Base-by-base conservation (phyloP, 768 basidiomycete genomes). In the Clathrus columnatus region DNA sequence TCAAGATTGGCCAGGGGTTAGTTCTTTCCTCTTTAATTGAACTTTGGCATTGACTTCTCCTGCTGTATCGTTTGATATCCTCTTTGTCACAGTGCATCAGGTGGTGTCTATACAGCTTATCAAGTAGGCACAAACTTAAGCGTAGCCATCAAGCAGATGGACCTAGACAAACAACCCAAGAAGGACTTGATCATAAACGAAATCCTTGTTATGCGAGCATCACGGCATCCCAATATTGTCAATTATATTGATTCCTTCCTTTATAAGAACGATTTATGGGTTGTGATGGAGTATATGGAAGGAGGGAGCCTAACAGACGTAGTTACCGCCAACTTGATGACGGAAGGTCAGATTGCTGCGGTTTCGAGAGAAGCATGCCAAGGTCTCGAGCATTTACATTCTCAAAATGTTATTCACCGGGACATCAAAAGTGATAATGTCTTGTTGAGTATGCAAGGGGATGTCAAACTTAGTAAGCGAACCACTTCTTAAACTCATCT, bases 221-320 rank as follows among this genome's bases (percentile, higher is more conserved):
- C 89, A 17, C 80, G 90, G 30, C 94, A 97, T 68, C 92, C 93
- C n/a, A 99, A 99, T 67, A 97, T 98, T 62, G 95, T 99, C 74
- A 97, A 99, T 69, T 99, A 92, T 72, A 97, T 97, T 65, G 96
- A 99, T 68, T 95, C 93, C 2, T 99, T 97, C 80, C 71, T 98
- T 42, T 82, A 95, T 76, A 93, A 91, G 77, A 96, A 95, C 68
- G 96, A 98, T 65, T 77, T 99, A 3, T 98, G 96, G 96, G 93
- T 99, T 36, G 92, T 98, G 55, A 98, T 99, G 96, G 96, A 97
- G 73, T 97, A 94, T 71, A 98, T 98, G 95, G 94, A 97, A 71
- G 94, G 94, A 41, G 90, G 91, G 29, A 85, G 83, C 27, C 73
- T 97, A 44, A 99, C 95, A 4, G 95, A 98, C 66, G 93, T 98